These are phyloP conservation scores for Ophiobolus disseminans DNA, from an alignment of 2,329 filamentous ascomycete genomes.

Conservation along the genomic window DNA sequence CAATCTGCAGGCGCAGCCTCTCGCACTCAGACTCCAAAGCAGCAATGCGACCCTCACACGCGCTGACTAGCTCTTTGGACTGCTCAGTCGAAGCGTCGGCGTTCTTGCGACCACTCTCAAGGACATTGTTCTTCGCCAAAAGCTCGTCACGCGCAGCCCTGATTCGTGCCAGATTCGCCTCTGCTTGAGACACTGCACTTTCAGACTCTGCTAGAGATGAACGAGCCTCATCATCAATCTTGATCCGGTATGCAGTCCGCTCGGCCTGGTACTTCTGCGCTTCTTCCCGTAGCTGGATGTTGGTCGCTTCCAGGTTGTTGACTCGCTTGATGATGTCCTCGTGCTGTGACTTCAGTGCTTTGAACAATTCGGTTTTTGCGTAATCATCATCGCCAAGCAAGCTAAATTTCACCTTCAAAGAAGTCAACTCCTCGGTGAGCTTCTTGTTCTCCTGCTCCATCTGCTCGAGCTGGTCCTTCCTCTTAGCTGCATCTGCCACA, in stretches of 20 bases:
- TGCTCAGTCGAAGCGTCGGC: constrained; percentile 73
- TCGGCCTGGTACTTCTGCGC: constrained; percentile 85
- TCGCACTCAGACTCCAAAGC: constrained; percentile 84
- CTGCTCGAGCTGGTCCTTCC: constrained; percentile 86
- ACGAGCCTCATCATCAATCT: constrained; percentile 82
- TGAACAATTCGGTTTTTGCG: constrained; percentile 90
- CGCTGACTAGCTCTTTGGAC: constrained; percentile 78
- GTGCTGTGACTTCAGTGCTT: constrained; percentile 85
- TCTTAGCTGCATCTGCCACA: constrained; percentile 76
- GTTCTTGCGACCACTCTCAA: constrained; percentile 80
- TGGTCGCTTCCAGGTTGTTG: constrained; percentile 89
- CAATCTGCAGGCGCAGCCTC: constrained; percentile 66
- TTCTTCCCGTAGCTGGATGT: constrained; percentile 83
- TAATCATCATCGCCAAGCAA: constrained; percentile 91
- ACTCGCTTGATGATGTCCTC: constrained; percentile 92
- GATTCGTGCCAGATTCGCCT: constrained; percentile 85
- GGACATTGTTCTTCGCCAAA: constrained; percentile 78
- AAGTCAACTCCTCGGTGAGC: constrained; percentile 78
- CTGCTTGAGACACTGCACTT: constrained; percentile 77
- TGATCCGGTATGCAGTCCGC: constrained; percentile 78
- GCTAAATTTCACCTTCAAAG: constrained; percentile 71
- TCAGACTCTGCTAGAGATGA: constrained; percentile 78
- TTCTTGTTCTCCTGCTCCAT: constrained; percentile 79
- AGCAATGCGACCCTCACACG: constrained; percentile 79
- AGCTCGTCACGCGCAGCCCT: constrained; percentile 85